These are phyloP conservation scores for Hypoxylon sp. DNA, from an alignment of 2,329 filamentous ascomycete genomes.

Conservation along the genomic window DNA sequence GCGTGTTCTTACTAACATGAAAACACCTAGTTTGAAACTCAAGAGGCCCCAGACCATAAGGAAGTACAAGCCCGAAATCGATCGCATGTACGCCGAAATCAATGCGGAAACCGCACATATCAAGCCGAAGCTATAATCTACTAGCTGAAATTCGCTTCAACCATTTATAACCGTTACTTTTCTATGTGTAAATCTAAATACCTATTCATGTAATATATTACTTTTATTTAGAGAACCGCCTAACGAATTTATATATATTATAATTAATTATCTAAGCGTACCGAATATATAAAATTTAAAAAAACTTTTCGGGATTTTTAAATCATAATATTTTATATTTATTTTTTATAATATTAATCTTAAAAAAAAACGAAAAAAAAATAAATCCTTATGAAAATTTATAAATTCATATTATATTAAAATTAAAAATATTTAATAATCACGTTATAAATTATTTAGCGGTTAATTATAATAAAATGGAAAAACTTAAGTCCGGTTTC, in stretches of 20 bases:
- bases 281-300: conserved; percentile 18
- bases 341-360: no score
- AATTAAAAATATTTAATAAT: no score
- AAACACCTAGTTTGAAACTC: conserved; percentile 63
- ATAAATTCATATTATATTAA: no score
- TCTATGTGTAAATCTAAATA: conserved; percentile 10
- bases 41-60: conserved; percentile 68
- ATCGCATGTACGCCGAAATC: conserved; percentile 68
- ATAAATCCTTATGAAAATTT: no score
- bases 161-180: conserved; percentile 11
- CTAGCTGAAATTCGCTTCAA: neutral
- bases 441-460: no score
- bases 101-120: conserved; percentile 53
- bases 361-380: no score
- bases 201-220: no score
- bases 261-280: no score
- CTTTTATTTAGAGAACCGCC: no score
- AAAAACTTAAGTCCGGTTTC: neutral
- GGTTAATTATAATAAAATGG: conserved; percentile 19
- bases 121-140: conserved; percentile 60
- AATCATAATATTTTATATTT: no score
- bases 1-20: conserved; percentile 37
- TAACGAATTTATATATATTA: no score
- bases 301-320: no score
- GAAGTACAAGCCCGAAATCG: conserved; percentile 65